Base-by-base conservation (phyloP, 352 stramenopile genomes). In the Phytophthora quininea region DNA sequence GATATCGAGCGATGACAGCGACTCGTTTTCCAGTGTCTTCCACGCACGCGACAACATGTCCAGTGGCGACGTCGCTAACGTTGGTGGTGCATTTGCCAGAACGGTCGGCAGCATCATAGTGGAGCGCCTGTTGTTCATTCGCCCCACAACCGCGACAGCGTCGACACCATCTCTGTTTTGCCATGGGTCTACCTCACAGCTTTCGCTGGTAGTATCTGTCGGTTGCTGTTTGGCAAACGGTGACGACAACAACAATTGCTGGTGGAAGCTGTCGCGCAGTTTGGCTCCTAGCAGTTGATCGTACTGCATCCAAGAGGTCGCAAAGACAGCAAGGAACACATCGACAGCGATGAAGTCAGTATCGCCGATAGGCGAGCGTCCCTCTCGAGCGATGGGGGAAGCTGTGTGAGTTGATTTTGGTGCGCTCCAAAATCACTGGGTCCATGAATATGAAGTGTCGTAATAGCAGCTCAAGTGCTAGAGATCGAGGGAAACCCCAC, bases 321-420 rank as follows among this genome's bases (percentile, higher is more conserved):
- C 58, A 55, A 89, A 85, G 14, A 87, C 53, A 27, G 78, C 59
- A n/a, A 91, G 72, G 40, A 89, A 70, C 9, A 77, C 61, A 55
- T 91, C 82, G 3, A 88, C 75, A 0, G 67, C 51, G 30, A 88
- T 67, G 33, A 56, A 64, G 27, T 71, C 58, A 37, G 65, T 49
- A 53, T 69, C 56, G 54, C 50, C 42, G 27, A 33, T 24, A 8
- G 52, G 64, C 40, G 29, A 11, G 11, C 32, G n/a, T 33, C 15
- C 14, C 9, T 55, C 43, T 24, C 59, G 64, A 27, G 55, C 9
- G 19, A 64, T 56, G 30, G 66, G 55, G 14, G 67, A 46, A 78
- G 52, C 10, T 15, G 48, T 27, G 27, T 7, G 15, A 71, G 27
- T 1, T 37, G 42, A 33, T 54, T 33, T 62, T 69, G 2, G 52